Evolutionary conservation across 192 early-diverging fungal genomes (phyloP).

Genomic region (Podila epicladia): DNA sequence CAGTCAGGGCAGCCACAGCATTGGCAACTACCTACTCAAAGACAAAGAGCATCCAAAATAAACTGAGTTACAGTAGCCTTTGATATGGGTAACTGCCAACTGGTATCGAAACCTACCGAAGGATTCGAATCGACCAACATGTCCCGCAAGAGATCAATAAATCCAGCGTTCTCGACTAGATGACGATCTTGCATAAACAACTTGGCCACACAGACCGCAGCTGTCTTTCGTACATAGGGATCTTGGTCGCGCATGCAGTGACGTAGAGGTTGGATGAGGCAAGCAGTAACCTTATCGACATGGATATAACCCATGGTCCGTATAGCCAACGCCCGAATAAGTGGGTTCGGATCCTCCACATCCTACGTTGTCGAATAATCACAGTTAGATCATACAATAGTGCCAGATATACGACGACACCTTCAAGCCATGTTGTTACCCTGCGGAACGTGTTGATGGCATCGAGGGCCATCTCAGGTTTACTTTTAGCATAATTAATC

Average conservation of each 20-base stretch:
- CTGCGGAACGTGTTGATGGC: slow-evolving; percentile 90
- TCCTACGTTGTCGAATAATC: slow-evolving; percentile 66
- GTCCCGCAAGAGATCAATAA: slow-evolving; percentile 90
- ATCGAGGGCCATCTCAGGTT: slow-evolving; percentile 93
- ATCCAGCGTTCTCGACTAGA: slow-evolving; percentile 87
- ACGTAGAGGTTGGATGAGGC: slow-evolving; percentile 86
- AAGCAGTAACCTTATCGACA: slow-evolving; percentile 89
- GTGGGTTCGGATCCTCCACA: slow-evolving; percentile 90
- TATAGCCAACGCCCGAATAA: slow-evolving; percentile 95
- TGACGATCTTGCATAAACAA: slow-evolving; percentile 89
- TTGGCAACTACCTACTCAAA: slow-evolving; percentile 92
- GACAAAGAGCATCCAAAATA: neutral
- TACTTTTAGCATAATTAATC: slow-evolving; percentile 94
- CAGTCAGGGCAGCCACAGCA: slow-evolving; percentile 91
- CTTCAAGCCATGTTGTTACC: slow-evolving; percentile 54
- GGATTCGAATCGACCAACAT: slow-evolving; percentile 91
- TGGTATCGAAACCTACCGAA: slow-evolving; percentile 59
- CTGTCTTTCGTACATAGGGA: slow-evolving; percentile 97
- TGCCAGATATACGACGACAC: neutral
- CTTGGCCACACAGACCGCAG: slow-evolving; percentile 94
- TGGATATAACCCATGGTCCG: slow-evolving; percentile 98
- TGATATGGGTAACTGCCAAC: too few species aligned
- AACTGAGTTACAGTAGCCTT: neutral
- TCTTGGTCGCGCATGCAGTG: slow-evolving; percentile 86
- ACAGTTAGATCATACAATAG: neutral